Percentiles rank a stretch among this genome's conserved stretches.
These are phyloP conservation scores for Leptographium wingfieldii DNA, from an alignment of 2,329 filamentous ascomycete species.

Conservation along the genomic window DNA sequence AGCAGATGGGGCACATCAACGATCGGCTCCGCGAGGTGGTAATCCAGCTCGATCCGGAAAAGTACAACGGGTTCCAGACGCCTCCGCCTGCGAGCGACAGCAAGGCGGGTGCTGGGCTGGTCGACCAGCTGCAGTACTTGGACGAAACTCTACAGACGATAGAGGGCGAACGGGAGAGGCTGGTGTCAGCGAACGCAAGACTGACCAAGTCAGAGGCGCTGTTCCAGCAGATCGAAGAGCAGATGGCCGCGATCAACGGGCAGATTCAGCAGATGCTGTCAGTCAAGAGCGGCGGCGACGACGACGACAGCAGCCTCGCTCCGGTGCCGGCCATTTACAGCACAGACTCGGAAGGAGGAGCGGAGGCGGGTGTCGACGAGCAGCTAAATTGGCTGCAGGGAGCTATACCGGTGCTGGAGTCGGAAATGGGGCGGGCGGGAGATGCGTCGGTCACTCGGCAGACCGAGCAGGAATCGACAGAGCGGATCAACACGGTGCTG, in stretches of 20 bases:
- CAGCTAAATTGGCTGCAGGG: slow-evolving; percentile 60
- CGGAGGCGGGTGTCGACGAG: slow-evolving; percentile 45
- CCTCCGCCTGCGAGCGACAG: slow-evolving; percentile 26
- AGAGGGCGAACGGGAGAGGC: slow-evolving; percentile 37
- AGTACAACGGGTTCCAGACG: slow-evolving; percentile 31
- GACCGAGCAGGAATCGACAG: slow-evolving; percentile 27
- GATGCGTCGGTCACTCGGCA: slow-evolving; percentile 19
- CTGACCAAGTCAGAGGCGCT: slow-evolving; percentile 16
- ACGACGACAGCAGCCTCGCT: slow-evolving; percentile 23
- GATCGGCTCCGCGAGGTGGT: slow-evolving; percentile 54
- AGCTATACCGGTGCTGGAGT: slow-evolving; percentile 38
- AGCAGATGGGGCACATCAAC: slow-evolving; percentile 56
- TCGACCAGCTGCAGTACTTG: slow-evolving; percentile 56
- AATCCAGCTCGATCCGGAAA: slow-evolving; percentile 46
- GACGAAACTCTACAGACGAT: slow-evolving; percentile 52
- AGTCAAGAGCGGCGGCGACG: slow-evolving; percentile 5
- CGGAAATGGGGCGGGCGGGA: slow-evolving; percentile 26
- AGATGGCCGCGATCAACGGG: slow-evolving; percentile 50
- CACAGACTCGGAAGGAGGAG: slow-evolving; percentile 21
- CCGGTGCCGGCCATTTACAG: slow-evolving; percentile 46
- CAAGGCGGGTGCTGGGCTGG: slow-evolving; percentile 34
- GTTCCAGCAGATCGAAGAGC: slow-evolving; percentile 33
- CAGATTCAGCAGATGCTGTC: slow-evolving; percentile 49
- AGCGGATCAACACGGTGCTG: slow-evolving; percentile 45
- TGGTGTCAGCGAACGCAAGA: slow-evolving; percentile 7